These are phyloP conservation scores for Begonia fuchsioides DNA, from an alignment of 306 rosid genomes.

Conservation along the genomic window DNA sequence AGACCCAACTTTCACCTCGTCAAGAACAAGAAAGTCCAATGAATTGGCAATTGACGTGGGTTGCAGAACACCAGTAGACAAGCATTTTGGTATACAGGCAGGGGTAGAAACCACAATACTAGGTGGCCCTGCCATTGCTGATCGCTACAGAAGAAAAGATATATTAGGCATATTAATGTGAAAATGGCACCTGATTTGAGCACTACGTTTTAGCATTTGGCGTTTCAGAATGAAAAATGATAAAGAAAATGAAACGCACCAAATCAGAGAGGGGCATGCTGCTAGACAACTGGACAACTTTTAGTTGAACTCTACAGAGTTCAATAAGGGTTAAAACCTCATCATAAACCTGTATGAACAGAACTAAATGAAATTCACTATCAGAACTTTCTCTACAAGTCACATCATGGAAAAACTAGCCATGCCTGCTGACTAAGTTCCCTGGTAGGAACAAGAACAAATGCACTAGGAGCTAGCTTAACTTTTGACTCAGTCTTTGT, in stretches of 20 bases:
- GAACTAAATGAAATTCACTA: not conserved
- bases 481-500: conserved; percentile 26
- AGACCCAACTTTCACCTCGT: conserved; percentile 43
- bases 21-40: conserved; percentile 85
- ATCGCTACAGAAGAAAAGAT: conserved; percentile 35
- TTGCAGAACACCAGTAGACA: conserved; percentile 47
- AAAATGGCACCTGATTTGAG: no score
- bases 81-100: conserved; percentile 70
- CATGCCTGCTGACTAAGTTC: conserved; percentile 75
- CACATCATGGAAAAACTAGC: not conserved
- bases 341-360: conserved; percentile 32
- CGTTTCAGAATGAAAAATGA: no score
- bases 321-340: conserved; percentile 60
- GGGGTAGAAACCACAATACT: conserved; percentile 87
- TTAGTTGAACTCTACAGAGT: conserved; percentile 59
- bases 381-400: not conserved
- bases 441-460: conserved; percentile 65
- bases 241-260: conserved; percentile 35
- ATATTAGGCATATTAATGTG: not conserved
- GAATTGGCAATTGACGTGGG: conserved; percentile 38
- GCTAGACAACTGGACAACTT: conserved; percentile 69
- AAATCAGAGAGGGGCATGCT: conserved; percentile 53
- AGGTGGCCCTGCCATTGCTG: conserved; percentile 65
- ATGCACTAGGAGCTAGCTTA: conserved; percentile 64
- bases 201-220: no score